phyloP scores from a whole-genome alignment of 208 protist genomes.

The Sergeia podlipaevii region DNA sequence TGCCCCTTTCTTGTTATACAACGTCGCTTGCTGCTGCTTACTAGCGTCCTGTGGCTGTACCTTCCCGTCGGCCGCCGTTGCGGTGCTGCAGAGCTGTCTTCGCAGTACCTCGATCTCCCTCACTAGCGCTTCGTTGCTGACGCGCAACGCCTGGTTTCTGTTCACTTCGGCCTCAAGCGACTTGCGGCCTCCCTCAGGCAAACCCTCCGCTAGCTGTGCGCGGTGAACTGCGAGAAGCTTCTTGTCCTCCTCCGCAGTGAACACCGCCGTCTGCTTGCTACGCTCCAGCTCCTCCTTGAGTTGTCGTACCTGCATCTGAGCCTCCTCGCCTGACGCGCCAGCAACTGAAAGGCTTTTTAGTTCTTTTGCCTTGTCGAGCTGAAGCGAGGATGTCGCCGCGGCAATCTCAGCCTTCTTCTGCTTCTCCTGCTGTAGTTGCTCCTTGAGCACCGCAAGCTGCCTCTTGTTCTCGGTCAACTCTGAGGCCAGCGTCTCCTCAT shows the following conservation, averaged over 20 bases:
- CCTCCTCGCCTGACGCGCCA: background rate
- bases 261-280: slow-evolving; percentile 20
- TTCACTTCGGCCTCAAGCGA: slow-evolving; percentile 39
- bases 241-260: slow-evolving; percentile 30
- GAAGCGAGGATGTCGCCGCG: slow-evolving; percentile 7
- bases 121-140: slow-evolving; percentile 27
- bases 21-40: slow-evolving; percentile 20
- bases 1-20: slow-evolving; percentile 3
- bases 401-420: slow-evolving; percentile 2
- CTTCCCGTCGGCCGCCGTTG: no score
- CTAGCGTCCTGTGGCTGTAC: slow-evolving; percentile 22
- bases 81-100: no score
- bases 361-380: no score
- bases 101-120: slow-evolving; percentile 23
- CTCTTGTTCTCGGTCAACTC: slow-evolving; percentile 20
- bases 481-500: slow-evolving; percentile 37
- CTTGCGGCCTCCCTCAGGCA: slow-evolving; percentile 22
- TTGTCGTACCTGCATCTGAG: no score
- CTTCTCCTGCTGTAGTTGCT: background rate
- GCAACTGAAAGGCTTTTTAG: no score
- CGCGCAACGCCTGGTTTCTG: slow-evolving; percentile 22
- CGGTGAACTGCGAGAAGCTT: slow-evolving; percentile 31
- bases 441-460: slow-evolving; percentile 5
- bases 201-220: slow-evolving; percentile 28
- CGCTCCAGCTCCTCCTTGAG: slow-evolving; percentile 47